Percentiles rank a stretch among this genome's conserved stretches.
phyloP scores from a whole-genome alignment of 805 yeast species.

The Wickerhamomyces kurtzmanii region DNA sequence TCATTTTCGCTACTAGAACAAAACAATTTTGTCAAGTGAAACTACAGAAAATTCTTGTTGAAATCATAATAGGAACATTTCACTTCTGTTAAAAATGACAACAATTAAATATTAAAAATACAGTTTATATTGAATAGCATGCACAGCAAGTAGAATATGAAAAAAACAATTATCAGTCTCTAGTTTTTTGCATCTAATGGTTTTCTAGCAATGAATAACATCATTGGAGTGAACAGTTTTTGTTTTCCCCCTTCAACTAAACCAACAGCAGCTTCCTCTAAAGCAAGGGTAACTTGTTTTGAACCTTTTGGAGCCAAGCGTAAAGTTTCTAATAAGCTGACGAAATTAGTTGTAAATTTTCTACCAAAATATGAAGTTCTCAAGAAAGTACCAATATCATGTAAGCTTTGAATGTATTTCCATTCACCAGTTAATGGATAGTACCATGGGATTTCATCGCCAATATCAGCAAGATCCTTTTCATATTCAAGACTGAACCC shows the following conservation, averaged over 20 bases:
- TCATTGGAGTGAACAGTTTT: conserved; percentile 94
- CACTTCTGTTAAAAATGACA: no score
- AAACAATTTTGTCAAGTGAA: no score
- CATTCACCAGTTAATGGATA: conserved; percentile 94
- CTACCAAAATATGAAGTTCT: conserved; percentile 88
- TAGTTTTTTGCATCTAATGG: conserved; percentile 46
- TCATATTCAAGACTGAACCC: conserved; percentile 78
- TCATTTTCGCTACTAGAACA: no score
- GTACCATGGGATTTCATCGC: conserved; percentile 92
- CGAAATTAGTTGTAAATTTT: conserved; percentile 69
- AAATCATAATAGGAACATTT: no score
- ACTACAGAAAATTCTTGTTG: no score
- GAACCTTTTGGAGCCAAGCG: conserved; percentile 94
- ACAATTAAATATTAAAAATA: no score
- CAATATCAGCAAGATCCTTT: conserved; percentile 73
- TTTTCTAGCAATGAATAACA: conserved; percentile 83
- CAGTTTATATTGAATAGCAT: no score
- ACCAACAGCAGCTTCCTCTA: conserved; percentile 95
- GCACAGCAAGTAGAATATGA: no score
- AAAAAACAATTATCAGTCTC: no score
- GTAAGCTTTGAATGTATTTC: conserved; percentile 71
- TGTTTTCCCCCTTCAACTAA: conserved; percentile 88
- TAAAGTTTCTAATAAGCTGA: conserved; percentile 71
- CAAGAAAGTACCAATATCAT: conserved; percentile 74
- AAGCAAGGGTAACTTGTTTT: conserved; percentile 78